Conservation (phyloP, 495 filamentous ascomycete species). For the Bacidia gigantensis region DNA sequence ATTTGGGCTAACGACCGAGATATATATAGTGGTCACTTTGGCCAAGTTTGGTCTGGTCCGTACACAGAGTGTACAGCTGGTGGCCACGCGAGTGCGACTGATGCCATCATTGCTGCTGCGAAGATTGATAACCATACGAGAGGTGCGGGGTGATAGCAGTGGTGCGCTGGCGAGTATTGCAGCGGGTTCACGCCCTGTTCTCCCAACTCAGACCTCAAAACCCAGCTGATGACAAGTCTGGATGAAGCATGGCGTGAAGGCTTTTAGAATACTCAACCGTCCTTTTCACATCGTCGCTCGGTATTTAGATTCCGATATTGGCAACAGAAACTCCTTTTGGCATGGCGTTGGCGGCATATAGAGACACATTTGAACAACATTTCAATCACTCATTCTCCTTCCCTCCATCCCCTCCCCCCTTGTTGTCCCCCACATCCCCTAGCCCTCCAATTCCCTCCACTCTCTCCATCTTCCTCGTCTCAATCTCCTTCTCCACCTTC, state of each 20-base stretch:
- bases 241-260: too few relatives aligned
- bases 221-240: too few relatives aligned
- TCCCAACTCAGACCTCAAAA: too few relatives aligned
- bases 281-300: too few relatives aligned
- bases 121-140: neutral
- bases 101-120: slow-evolving; percentile 51
- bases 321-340: too few relatives aligned
- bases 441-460: neutral
- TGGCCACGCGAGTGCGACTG: slow-evolving; percentile 54
- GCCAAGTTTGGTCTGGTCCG: slow-evolving; percentile 41
- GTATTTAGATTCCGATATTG: too few relatives aligned
- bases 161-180: too few relatives aligned
- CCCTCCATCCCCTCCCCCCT: neutral
- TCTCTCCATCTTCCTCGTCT: neutral
- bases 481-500: slow-evolving; percentile 22
- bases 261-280: too few relatives aligned
- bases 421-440: neutral
- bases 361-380: too few relatives aligned
- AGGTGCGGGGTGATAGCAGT: neutral
- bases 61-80: slow-evolving; percentile 31
- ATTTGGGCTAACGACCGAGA: slow-evolving; percentile 53
- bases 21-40: slow-evolving; percentile 32
- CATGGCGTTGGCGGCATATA: too few relatives aligned
- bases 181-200: too few relatives aligned
- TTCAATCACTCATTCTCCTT: neutral